Conservation (phyloP, 768 basidiomycete genomes). For the Clitopilus passeckerianus region DNA sequence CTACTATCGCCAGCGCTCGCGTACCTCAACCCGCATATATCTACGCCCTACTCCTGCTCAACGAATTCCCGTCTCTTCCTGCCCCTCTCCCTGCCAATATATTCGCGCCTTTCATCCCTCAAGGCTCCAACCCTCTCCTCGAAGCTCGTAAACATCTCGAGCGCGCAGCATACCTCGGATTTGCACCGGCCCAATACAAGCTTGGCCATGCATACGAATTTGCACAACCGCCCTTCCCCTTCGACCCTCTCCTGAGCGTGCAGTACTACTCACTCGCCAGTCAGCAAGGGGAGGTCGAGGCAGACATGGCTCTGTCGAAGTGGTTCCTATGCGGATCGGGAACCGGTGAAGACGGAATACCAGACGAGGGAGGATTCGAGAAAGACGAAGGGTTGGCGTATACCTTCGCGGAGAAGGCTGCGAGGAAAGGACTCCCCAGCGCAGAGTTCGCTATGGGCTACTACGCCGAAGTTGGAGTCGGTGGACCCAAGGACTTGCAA, state of each 20-base stretch:
- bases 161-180: constrained; percentile 79
- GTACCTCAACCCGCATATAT: constrained; percentile 87
- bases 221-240: constrained; percentile 77
- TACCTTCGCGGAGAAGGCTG: constrained; percentile 88
- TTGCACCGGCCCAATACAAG: constrained; percentile 88
- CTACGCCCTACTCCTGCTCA: constrained; percentile 80
- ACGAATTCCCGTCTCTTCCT: constrained; percentile 70
- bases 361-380: constrained; percentile 48
- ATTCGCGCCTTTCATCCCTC: constrained; percentile 51
- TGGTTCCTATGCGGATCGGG: constrained; percentile 92
- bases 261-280: constrained; percentile 85
- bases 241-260: constrained; percentile 85
- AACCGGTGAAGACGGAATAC: constrained; percentile 20
- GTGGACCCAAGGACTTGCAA: constrained; percentile 56
- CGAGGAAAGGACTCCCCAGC: constrained; percentile 64
- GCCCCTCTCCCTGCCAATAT: constrained; percentile 42
- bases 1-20: constrained; percentile 66
- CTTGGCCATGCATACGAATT: constrained; percentile 91
- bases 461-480: constrained; percentile 90
- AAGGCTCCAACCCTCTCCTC: constrained; percentile 37
- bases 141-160: constrained; percentile 80
- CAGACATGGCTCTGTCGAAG: constrained; percentile 95
- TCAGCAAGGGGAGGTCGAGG: constrained; percentile 85
- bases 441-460: constrained; percentile 97
- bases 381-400: constrained; percentile 85